A percentile compares a stretch with the other conserved stretches of the same genome.
phyloP scores from a whole-genome alignment of 2,329 filamentous ascomycete species.

The Ustulina deusta region DNA sequence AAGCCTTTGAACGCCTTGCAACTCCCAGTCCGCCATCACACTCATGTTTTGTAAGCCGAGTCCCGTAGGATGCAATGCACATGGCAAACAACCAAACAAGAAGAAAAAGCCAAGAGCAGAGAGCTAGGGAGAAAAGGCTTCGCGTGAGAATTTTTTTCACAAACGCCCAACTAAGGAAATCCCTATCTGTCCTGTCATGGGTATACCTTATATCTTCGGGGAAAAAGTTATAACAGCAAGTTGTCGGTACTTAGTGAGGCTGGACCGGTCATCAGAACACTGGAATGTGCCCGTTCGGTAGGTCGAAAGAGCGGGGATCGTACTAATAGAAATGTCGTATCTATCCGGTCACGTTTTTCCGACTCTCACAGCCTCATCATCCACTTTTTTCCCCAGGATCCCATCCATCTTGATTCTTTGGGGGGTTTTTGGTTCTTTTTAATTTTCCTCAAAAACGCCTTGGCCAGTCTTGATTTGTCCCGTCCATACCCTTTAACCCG shows the following conservation, averaged over 20 bases:
- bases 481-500: conserved; percentile 39
- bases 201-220: conserved; percentile 18
- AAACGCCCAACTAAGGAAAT: conserved; percentile 10
- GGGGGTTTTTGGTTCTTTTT: neutral
- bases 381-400: conserved; percentile 2
- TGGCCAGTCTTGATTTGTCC: conserved; percentile 4
- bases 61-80: conserved; percentile 10
- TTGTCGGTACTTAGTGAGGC: neutral
- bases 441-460: conserved; percentile 18
- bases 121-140: neutral
- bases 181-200: conserved; percentile 8
- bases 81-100: neutral
- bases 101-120: neutral
- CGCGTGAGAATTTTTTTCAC: conserved; percentile 1
- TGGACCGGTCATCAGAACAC: neutral
- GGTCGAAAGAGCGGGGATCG: conserved; percentile 10
- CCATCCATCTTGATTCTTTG: neutral
- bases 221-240: neutral
- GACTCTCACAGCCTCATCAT: neutral
- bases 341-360: conserved; percentile 7
- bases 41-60: conserved; percentile 28
- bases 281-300: neutral
- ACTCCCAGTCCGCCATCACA: neutral
- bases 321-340: conserved; percentile 11
- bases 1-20: conserved; percentile 20